A percentile compares a stretch with the other conserved stretches of the same genome.
phyloP scores from a whole-genome alignment of 192 early-diverging fungal species.

The Rhizoclosmatium sp. region DNA sequence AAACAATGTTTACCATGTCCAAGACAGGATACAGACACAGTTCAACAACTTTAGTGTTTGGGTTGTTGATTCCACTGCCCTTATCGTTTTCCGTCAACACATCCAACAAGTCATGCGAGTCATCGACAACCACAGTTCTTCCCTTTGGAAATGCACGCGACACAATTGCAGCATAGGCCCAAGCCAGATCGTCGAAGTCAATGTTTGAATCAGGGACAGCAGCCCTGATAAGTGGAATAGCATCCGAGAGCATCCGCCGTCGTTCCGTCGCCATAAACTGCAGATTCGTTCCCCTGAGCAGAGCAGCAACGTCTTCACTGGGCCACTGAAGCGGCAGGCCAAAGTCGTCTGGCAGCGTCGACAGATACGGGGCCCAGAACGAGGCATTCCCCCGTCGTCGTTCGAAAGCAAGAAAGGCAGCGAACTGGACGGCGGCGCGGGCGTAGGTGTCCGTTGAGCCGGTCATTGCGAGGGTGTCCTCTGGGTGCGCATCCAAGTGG shows the following conservation, averaged over 20 bases:
- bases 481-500: background rate
- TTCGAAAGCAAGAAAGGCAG: conserved; percentile 52
- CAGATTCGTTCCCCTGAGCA: conserved; percentile 50
- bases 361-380: conserved; percentile 53
- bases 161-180: conserved; percentile 56
- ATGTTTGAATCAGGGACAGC: conserved; percentile 32
- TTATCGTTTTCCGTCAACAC: conserved; percentile 24
- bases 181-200: conserved; percentile 40
- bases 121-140: conserved; percentile 24
- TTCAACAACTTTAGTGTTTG: conserved; percentile 31
- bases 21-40: conserved; percentile 60
- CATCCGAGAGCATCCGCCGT: conserved; percentile 34
- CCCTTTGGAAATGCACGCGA: conserved; percentile 54
- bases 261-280: conserved; percentile 44
- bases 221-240: conserved; percentile 24
- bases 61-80: background rate
- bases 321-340: conserved; percentile 55
- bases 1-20: conserved; percentile 47
- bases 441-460: conserved; percentile 45
- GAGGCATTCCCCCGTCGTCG: conserved; percentile 32
- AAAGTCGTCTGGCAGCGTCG: conserved; percentile 46
- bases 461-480: background rate
- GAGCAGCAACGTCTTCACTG: conserved; percentile 28
- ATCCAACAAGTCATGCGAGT: background rate
- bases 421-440: conserved; percentile 41